phyloP scores from a whole-genome alignment of 2,329 filamentous ascomycete species.

The Aureobasidium leucospermi region DNA sequence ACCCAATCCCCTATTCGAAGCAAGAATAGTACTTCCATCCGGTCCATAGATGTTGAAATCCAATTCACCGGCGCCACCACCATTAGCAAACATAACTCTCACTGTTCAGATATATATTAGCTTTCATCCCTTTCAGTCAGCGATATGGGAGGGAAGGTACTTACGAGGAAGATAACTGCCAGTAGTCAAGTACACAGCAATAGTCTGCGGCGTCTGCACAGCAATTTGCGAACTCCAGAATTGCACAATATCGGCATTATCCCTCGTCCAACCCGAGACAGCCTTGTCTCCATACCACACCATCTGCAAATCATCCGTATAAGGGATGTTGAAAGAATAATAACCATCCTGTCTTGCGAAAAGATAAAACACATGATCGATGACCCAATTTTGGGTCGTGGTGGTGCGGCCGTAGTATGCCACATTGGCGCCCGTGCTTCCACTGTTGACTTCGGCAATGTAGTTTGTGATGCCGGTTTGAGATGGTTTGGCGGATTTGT shows the following conservation, averaged over 20 bases:
- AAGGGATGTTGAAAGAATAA: slow-evolving; percentile 17
- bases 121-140: not conserved
- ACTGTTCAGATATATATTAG: not conserved
- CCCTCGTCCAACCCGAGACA: slow-evolving; percentile 14
- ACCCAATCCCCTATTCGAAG: not conserved
- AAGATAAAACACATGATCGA: slow-evolving; percentile 17
- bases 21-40: slow-evolving; percentile 3
- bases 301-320: slow-evolving; percentile 15
- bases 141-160: not conserved
- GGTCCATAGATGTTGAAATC: slow-evolving; percentile 14
- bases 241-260: slow-evolving; percentile 15
- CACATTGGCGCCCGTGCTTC: not conserved
- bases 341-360: slow-evolving; percentile 15
- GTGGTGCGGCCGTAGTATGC: not conserved
- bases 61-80: slow-evolving; percentile 16
- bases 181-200: slow-evolving; percentile 12
- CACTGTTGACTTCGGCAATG: slow-evolving; percentile 15
- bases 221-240: slow-evolving; percentile 13
- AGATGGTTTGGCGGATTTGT: slow-evolving; percentile 14
- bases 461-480: slow-evolving; percentile 13
- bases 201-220: slow-evolving; percentile 11
- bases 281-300: slow-evolving; percentile 17
- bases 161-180: slow-evolving; percentile 7
- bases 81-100: slow-evolving; percentile 15
- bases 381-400: slow-evolving; percentile 11